Conservation (phyloP, 305 asterid genomes). For the Plantago lanceolata region DNA sequence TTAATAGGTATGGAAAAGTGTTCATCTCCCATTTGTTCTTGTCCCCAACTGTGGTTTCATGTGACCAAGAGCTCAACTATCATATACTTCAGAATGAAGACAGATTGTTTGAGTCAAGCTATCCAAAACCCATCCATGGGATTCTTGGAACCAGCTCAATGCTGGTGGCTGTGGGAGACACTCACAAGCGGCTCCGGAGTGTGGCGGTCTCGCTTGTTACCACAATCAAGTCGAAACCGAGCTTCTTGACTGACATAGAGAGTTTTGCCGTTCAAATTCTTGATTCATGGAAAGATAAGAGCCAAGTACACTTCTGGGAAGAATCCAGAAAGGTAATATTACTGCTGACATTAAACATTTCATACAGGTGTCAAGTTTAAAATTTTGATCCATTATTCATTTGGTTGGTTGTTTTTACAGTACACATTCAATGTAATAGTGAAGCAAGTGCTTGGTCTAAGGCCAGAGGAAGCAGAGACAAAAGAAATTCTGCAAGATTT, state of each 20-base stretch:
- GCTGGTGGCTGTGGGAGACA: slow-evolving; percentile 61
- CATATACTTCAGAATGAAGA: slow-evolving; percentile 56
- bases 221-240: slow-evolving; percentile 56
- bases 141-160: slow-evolving; percentile 57
- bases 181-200: slow-evolving; percentile 61
- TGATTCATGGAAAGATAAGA: slow-evolving; percentile 53
- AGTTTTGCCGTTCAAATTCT: slow-evolving; percentile 38
- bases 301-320: slow-evolving; percentile 50
- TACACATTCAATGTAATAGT: slow-evolving; percentile 77
- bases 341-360: neutral
- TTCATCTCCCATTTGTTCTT: slow-evolving; percentile 63
- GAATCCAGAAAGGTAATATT: slow-evolving; percentile 60
- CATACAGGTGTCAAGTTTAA: neutral
- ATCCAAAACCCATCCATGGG: slow-evolving; percentile 61
- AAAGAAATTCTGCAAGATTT: slow-evolving; percentile 56
- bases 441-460: slow-evolving; percentile 67
- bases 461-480: slow-evolving; percentile 57
- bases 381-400: slow-evolving; percentile 8
- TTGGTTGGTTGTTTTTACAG: slow-evolving; percentile 30
- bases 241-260: slow-evolving; percentile 47
- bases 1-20: slow-evolving; percentile 58
- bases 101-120: slow-evolving; percentile 48
- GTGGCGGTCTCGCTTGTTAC: slow-evolving; percentile 61
- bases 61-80: slow-evolving; percentile 62
- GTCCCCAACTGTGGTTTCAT: slow-evolving; percentile 62